Conservation (phyloP, 2,329 filamentous ascomycete species). For the Scorias spongiosa region DNA sequence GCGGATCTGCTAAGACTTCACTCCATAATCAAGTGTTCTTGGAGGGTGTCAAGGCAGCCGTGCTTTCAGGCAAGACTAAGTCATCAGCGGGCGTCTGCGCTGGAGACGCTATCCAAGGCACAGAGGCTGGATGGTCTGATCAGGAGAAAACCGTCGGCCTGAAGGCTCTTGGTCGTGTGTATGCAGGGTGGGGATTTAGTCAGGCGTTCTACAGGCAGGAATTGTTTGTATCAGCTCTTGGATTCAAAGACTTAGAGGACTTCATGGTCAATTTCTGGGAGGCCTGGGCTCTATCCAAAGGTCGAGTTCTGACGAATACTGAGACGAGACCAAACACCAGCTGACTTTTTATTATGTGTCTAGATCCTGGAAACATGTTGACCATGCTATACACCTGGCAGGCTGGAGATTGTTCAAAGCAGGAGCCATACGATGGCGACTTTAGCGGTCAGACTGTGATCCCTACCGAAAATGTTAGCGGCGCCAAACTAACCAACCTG, state of each 20-base stretch:
- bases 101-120: constrained; percentile 27
- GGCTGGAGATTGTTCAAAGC: constrained; percentile 48
- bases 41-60: constrained; percentile 45
- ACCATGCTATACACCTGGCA: constrained; percentile 66
- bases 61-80: constrained; percentile 42
- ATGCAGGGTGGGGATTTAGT: constrained; percentile 56
- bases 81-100: constrained; percentile 36
- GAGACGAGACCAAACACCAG: not conserved
- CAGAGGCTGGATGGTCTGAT: constrained; percentile 15
- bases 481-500: not conserved
- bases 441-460: constrained; percentile 24
- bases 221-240: constrained; percentile 49
- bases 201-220: constrained; percentile 64
- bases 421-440: constrained; percentile 49
- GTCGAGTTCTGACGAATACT: constrained; percentile 14
- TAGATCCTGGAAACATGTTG: constrained; percentile 54
- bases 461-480: too few relatives aligned
- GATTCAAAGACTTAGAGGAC: constrained; percentile 53
- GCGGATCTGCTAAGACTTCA: constrained; percentile 47
- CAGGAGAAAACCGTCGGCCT: constrained; percentile 42
- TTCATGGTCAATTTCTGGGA: constrained; percentile 69
- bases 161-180: constrained; percentile 49
- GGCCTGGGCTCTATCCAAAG: constrained; percentile 53
- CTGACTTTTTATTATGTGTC: not conserved
- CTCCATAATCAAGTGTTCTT: constrained; percentile 55